Percentiles rank a stretch among this genome's conserved stretches.
Evolutionary conservation across 2,329 filamentous ascomycete species (phyloP).

Genomic region (Aspergillus sp.): DNA sequence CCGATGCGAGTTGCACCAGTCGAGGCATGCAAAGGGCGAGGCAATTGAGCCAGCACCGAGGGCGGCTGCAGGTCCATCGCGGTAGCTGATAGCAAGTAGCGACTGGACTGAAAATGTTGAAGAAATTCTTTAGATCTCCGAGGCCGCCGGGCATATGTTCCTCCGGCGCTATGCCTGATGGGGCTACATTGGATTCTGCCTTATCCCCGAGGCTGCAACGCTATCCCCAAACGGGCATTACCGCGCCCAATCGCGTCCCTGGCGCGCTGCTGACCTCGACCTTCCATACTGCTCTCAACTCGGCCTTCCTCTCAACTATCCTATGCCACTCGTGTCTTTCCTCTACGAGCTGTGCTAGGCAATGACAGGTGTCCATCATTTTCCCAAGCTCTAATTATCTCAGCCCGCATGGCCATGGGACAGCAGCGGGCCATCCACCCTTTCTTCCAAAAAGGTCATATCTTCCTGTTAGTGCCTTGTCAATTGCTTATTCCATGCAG

Average conservation of each 20-base stretch:
- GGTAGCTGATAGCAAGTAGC: slow-evolving; percentile 3
- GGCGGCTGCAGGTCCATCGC: slow-evolving; percentile 38
- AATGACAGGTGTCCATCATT: slow-evolving; percentile 26
- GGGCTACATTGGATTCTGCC: neutral
- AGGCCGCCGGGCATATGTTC: neutral
- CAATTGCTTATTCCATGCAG: slow-evolving; percentile 10
- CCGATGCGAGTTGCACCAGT: slow-evolving; percentile 33
- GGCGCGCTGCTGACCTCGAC: too few relatives aligned
- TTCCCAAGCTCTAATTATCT: slow-evolving; percentile 11
- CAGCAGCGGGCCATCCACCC: slow-evolving; percentile 32
- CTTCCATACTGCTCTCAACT: neutral
- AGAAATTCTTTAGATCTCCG: neutral
- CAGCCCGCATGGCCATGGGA: slow-evolving; percentile 28
- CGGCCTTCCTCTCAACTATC: neutral
- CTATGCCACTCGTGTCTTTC: neutral
- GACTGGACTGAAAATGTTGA: neutral
- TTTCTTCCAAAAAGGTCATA: slow-evolving; percentile 33
- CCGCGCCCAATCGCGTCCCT: too few relatives aligned
- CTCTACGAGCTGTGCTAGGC: slow-evolving; percentile 1
- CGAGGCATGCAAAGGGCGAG: slow-evolving; percentile 32
- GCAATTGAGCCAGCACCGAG: slow-evolving; percentile 37
- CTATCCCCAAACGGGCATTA: too few relatives aligned
- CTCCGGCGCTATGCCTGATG: neutral
- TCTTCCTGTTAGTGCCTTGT: neutral
- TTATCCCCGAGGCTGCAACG: too few relatives aligned